Base-by-base conservation (phyloP, 2,329 filamentous ascomycete genomes). In the Neonectria magnoliae region DNA sequence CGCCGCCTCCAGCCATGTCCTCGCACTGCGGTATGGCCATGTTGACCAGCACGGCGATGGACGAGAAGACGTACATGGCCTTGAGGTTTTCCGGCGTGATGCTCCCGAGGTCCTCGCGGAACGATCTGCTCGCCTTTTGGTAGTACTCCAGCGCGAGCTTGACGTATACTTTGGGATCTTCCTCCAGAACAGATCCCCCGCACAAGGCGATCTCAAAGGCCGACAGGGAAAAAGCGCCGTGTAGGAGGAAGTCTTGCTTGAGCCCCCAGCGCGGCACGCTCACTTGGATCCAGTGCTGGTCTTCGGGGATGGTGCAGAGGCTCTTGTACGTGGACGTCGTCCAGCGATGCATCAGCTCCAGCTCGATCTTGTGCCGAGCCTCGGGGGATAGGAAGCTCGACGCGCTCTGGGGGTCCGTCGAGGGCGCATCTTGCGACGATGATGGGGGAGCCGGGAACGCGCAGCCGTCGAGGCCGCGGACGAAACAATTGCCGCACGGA, bases 281-380 rank as follows among this genome's bases (percentile, higher is more conserved):
- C 0, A 66, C 61, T 27, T 78, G 77, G 14, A 82, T 74, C 60
- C 80, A 78, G 6, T 75, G 66, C 16, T 67, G 59, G 50, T 81
- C 79, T 16, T 79, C 75, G 0, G 79, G 77, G 7, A 84, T 77
- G 41, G 79, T 80, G 22, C 69, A 76, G 38, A 81, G 70, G 42
- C 74, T 75, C 18, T 76, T 76, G 67, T 79, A 85, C 0, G 83
- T 85, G 18, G 77, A 78, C 0, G 81, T 84, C 2, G 82, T 80
- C 78, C 82, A 87, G 29, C 81, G 81, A 66, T 86, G 83, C 81
- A 86, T 84, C 48, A 87, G 71, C 63, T 85, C 83, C 9, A 87
- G 76, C 61, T 85, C 83, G 25, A 81, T 71, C 16, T 76, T 67
- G 29, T 76, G 71, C 0, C 69, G 71, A 9, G 65, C 64, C 3